Evolutionary conservation across 345 rosid species (phyloP), one percentile per base, ranked within the genome.

Genomic region (Arabis alpina): DNA sequence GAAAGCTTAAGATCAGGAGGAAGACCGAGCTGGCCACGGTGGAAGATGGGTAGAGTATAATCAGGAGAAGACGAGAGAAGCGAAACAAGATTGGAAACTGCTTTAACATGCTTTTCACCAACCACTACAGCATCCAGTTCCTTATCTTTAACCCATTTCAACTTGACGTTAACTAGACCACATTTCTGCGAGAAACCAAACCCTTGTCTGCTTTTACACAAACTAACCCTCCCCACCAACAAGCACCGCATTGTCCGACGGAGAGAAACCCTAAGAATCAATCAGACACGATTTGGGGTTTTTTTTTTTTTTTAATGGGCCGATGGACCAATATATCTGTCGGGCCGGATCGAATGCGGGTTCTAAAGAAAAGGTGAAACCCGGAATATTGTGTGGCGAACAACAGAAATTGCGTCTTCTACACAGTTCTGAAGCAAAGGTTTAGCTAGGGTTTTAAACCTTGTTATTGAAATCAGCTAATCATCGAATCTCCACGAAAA

Each of bases 81-180:
- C n/a, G 89, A 86, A 32, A 82, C 77, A 45, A 92, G 87, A 59
- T 51, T 61, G 64, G 80, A 84, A 10, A 79, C 84, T 10, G 98
- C 96, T 80, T 52, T 89, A 12, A 89, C 84, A 71, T 88, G 81
- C 52, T 65, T 78, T 64, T 89, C 89, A 50, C 83, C 80, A 51
- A 74, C 68, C 39, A 86, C 86, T 10, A 80, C 87, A 24, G 79
- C 77, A 63, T 92, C 98, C 6, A 92, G 82, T 2, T 79, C 79
- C 25, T 74, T 82, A 71, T 92, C 96, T 79, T 92, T 92, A 11
- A 65, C 98, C 98, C 98, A 89, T 81, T 89, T 89, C 52, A 92
- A 68, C 73, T 89, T 92, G 0, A 92, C 85, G 53, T 92, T 92
- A 49, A 92, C 96, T 32, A 89, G 54, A 66, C 83, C 54, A 68